Base-by-base conservation (phyloP, 257 asterid species). In the Nicotiana paniculata region DNA sequence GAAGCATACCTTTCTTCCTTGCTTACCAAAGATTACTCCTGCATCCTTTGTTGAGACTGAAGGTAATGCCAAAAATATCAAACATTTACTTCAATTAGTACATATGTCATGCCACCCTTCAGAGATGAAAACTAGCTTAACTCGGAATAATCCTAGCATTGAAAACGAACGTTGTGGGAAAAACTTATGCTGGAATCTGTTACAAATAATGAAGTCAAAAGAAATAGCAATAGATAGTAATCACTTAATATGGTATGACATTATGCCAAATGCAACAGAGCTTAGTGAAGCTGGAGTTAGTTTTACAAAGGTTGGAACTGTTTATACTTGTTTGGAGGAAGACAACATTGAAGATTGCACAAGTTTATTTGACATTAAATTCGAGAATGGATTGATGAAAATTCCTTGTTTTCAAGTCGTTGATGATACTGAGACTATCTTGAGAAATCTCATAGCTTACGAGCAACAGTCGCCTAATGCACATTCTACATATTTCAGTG, bases 401-500 rank as follows among this genome's bases (percentile, higher is more conserved):
- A 35, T 85, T 9, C 80, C 86, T 9, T 57, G 55, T 26, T 10
- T 85, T 1, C 28, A 12, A 6, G 35, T 85, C 16, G 76, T 58
- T 24, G 84, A 85, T 32, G 32, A 18, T 2, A 82, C 86, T 8
- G 88, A 85, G 54, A 68, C 43, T 2, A 15, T 85, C 74, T 78
- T 85, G 0, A 74, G 86, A 35, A 85, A 85, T 55, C 70, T 85
- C 13, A 69, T 85, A 21, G 88, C 88, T n/a, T 81, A 58, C 30
- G 88, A 85, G 82, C 84, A 79, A 43, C 67, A 82, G 15, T 48
- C n/a, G 2, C 21, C 46, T 3, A 58, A 74, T 37, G 5, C 6
- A 37, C 6, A 74, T 3, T 21, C 6, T 24, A 77, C 10, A 46
- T 28, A 39, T 80, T 80, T 85, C 26, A 54, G 75, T 4, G 75